Percentiles rank a stretch among this genome's conserved stretches.
Evolutionary conservation across 768 basidiomycete genomes (phyloP).

Genomic region (Suillus tomentosus): DNA sequence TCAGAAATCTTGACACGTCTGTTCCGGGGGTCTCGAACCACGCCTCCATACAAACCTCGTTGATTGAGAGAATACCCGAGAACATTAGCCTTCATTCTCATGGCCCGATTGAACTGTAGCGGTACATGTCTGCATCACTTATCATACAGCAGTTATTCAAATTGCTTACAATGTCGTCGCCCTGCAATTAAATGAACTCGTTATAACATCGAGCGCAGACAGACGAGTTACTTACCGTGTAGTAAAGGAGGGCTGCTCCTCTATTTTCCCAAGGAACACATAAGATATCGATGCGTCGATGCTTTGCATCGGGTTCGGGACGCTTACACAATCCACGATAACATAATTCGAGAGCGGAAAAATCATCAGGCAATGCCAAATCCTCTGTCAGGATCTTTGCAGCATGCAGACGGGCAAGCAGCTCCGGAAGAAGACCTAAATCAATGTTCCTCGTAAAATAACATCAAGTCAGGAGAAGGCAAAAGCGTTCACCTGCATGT

Average conservation of each 20-base stretch:
- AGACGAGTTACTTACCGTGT: slow-evolving; percentile 60
- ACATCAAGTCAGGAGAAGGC: slow-evolving; percentile 7
- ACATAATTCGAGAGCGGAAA: slow-evolving; percentile 65
- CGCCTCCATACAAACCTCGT: slow-evolving; percentile 72
- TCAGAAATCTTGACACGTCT: slow-evolving; percentile 57
- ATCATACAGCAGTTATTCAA: not conserved
- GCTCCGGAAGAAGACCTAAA: slow-evolving; percentile 59
- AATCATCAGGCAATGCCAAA: slow-evolving; percentile 69
- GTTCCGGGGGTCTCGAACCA: slow-evolving; percentile 70
- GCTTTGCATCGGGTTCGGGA: slow-evolving; percentile 47
- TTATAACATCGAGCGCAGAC: not conserved
- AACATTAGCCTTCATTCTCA: slow-evolving; percentile 80
- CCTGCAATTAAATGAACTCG: slow-evolving; percentile 41
- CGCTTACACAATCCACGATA: slow-evolving; percentile 82
- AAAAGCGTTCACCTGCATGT: slow-evolving; percentile 56
- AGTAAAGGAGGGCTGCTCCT: slow-evolving; percentile 90
- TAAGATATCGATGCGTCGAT: slow-evolving; percentile 82
- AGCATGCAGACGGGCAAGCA: slow-evolving; percentile 58
- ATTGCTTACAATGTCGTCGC: slow-evolving; percentile 81
- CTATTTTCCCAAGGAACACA: slow-evolving; percentile 76
- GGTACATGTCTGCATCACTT: not conserved
- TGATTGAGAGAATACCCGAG: slow-evolving; percentile 89
- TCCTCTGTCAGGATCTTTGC: slow-evolving; percentile 78
- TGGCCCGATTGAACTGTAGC: slow-evolving; percentile 82
- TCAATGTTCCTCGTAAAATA: slow-evolving; percentile 1